phyloP scores from a whole-genome alignment of 768 basidiomycete genomes.

The Lactarius hengduanensis region DNA sequence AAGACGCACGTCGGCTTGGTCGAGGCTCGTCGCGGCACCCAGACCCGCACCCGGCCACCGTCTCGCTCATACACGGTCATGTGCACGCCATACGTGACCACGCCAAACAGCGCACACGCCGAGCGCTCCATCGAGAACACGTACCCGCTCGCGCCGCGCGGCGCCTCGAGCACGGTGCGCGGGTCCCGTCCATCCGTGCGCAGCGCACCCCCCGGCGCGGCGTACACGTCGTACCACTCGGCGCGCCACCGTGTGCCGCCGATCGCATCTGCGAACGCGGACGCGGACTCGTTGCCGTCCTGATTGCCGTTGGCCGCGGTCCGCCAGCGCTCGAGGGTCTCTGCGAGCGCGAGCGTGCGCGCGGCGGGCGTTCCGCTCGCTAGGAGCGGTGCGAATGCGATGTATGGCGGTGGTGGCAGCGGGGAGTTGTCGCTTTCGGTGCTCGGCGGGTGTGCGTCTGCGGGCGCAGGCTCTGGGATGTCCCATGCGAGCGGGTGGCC shows the following conservation, averaged over 20 bases:
- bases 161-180: constrained; percentile 34
- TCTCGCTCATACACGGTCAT: constrained; percentile 68
- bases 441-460: neutral
- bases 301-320: constrained; percentile 8
- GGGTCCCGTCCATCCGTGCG: constrained; percentile 37
- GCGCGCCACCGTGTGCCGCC: constrained; percentile 79
- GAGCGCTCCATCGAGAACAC: constrained; percentile 89
- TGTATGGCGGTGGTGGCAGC: neutral
- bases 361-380: constrained; percentile 35
- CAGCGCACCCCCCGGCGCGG: constrained; percentile 61
- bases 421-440: neutral
- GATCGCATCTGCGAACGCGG: constrained; percentile 59
- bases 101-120: constrained; percentile 84
- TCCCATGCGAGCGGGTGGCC: constrained; percentile 42
- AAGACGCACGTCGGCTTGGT: constrained; percentile 84
- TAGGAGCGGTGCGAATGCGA: constrained; percentile 14
- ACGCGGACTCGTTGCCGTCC: constrained; percentile 31
- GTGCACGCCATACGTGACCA: constrained; percentile 91
- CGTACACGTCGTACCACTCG: constrained; percentile 80
- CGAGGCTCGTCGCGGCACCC: constrained; percentile 82
- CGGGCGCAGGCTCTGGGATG: constrained; percentile 33
- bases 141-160: constrained; percentile 48
- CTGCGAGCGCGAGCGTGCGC: constrained; percentile 60
- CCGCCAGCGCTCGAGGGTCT: constrained; percentile 74
- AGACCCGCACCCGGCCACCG: constrained; percentile 51